phyloP scores from a whole-genome alignment of 352 stramenopile species.

The Phytophthora meadii region DNA sequence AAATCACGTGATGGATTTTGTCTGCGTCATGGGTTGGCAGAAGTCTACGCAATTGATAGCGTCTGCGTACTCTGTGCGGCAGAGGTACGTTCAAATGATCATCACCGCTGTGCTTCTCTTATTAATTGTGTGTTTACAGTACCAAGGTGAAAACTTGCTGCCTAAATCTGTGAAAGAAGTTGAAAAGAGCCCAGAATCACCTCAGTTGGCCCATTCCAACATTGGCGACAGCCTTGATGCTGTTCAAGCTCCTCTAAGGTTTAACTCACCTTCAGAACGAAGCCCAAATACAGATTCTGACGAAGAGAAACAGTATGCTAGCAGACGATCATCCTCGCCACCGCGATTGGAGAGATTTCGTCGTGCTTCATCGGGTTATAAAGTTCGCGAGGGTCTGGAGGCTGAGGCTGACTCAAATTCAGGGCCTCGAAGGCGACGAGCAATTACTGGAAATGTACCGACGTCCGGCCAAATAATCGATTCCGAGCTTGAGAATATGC shows the following conservation, averaged over 20 bases:
- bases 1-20: constrained; percentile 49
- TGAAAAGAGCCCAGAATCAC: neutral
- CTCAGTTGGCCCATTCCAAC: neutral
- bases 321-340: constrained; percentile 18
- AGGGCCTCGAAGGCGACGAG: constrained; percentile 3
- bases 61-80: constrained; percentile 55
- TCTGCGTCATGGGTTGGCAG: constrained; percentile 53
- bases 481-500: constrained; percentile 12
- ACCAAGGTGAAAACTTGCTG: constrained; percentile 18
- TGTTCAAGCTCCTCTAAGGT: constrained; percentile 1
- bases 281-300: neutral
- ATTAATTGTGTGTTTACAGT: constrained; percentile 14
- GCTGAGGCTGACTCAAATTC: neutral
- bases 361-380: constrained; percentile 3
- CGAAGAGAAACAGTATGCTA: neutral
- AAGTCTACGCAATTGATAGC: constrained; percentile 51
- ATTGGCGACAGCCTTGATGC: neutral
- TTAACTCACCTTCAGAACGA: neutral
- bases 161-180: neutral
- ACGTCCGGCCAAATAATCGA: constrained; percentile 17
- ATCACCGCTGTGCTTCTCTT: neutral
- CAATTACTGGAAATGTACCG: neutral
- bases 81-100: constrained; percentile 41
- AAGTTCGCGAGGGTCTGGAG: constrained; percentile 3
- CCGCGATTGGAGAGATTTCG: constrained; percentile 9